Evolutionary conservation across 1,139 yeast species (phyloP), one percentile per base, ranked within the genome.

Genomic region (Taphrina communis): DNA sequence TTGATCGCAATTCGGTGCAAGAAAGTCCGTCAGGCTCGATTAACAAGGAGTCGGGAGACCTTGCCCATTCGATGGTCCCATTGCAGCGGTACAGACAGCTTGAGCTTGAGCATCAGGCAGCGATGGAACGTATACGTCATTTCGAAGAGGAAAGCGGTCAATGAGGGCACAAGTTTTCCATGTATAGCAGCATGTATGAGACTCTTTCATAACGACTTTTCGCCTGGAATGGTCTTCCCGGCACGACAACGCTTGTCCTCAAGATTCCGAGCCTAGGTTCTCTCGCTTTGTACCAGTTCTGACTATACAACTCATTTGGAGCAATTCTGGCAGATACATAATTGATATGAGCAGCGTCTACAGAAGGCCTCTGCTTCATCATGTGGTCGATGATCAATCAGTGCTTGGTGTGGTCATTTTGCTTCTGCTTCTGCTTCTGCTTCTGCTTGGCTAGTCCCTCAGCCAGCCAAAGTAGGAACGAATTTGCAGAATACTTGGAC

Each of bases 101-200:
- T 11, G 62, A 58, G 53, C 36, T 25, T 9, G 62, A 58, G 25
- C 62, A 58, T 19, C 51, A 44, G 42, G 62, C 51, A 6, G 62
- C 62, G 17, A 58, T 58, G 62, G 62, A 58, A 44, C 51, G 53
- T 7, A 58, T 58, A 19, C 25, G 50, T 8, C 60, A 41, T 41
- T 56, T 56, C 19, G 60, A 56, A 21, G 38, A 21, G 12, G 58
- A 53, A 11, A 17, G 36, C 36, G 53, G 31, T 50, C 31, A 21
- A 50, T 50, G 19, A 44, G 0, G 8, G 17, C 1, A 44, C 42
- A 39, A 2, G 17, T 6, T 25, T 25, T 25, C 31, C 31, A 25
- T 25, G 31, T 25, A 25, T 25, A 25, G 31, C 4, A 25, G 31
- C 31, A 25, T 25, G 31, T 25, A 25, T 2, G 31, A 25, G 31